Evolutionary conservation across 2,329 filamentous ascomycete genomes (phyloP), one percentile per base, ranked within the genome.

Genomic region (Trichophyton rubrum): DNA sequence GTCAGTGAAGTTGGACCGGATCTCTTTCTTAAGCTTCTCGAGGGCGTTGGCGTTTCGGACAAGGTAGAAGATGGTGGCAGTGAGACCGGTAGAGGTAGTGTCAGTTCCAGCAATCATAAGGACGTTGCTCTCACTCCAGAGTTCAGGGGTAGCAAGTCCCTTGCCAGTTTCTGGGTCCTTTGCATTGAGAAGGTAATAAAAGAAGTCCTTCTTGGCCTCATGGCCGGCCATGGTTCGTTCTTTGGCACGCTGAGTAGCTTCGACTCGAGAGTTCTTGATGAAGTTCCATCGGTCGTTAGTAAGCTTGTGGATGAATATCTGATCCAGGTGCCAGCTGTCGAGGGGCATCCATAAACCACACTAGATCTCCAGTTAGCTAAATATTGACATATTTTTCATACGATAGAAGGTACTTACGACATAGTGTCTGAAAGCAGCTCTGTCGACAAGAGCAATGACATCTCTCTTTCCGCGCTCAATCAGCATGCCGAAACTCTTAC

Each of bases 371-470:
- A 55, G 30, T 61, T 61, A 63, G 68, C 4, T 49, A 56, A 15
- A 38, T 33, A 41, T 49, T 33, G 11, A 41, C 20, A 35, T 17
- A 17, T 27, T 15, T 38, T 69, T 87, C 85, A 65, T 88, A 83
- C 55, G 87, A 3, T 6, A 43, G 55, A 78, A 69, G 88, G 85
- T 22, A 58, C 62, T 60, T 57, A 62, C 64, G 56, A 65, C 64
- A 58, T 70, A 73, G 17, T 69, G 65, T 62, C 85, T 78, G 57
- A 85, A 85, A 0, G 85, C 85, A 24, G 86, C 86, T 27, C 82
- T 80, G 65, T 85, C 84, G 13, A 89, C 83, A 43, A 89, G 72
- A 22, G 83, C 80, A 58, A 88, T 78, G 22, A 86, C 85, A 64
- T 87, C 86, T 30, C 85, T 83, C 80, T 63, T 73, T 60, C 65